These are phyloP conservation scores for Butyriboletus appendiculatus DNA, from an alignment of 1,284 basidiomycete genomes.

Conservation along the genomic window DNA sequence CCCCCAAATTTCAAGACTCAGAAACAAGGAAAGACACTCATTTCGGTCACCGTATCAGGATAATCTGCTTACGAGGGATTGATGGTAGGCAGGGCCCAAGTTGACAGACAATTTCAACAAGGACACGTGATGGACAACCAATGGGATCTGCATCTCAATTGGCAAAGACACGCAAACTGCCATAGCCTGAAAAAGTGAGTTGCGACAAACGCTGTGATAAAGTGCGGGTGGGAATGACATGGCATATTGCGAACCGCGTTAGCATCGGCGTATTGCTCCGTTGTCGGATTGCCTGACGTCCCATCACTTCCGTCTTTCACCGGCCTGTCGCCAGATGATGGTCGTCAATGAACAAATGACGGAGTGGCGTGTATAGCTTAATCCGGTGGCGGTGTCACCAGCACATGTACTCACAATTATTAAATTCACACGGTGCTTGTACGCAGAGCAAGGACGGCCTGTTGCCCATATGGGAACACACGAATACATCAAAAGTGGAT, in stretches of 20 bases:
- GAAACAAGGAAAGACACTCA: background rate
- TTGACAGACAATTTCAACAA: background rate
- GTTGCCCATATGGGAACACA: background rate
- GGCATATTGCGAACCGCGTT: background rate
- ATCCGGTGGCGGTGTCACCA: background rate
- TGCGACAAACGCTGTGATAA: background rate
- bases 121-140: background rate
- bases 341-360: background rate
- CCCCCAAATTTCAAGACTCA: background rate
- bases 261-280: no score
- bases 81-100: background rate
- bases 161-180: background rate
- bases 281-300: no score
- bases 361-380: background rate
- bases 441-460: no score
- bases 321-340: background rate
- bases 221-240: background rate
- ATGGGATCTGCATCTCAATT: background rate
- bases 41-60: background rate
- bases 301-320: no score
- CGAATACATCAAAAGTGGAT: background rate
- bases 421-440: slow-evolving; percentile 1
- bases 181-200: background rate
- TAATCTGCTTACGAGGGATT: background rate
- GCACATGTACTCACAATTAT: slow-evolving; percentile 7